Evolutionary conservation across 768 basidiomycete genomes (phyloP).

Genomic region (Boletus rubroflammeus): DNA sequence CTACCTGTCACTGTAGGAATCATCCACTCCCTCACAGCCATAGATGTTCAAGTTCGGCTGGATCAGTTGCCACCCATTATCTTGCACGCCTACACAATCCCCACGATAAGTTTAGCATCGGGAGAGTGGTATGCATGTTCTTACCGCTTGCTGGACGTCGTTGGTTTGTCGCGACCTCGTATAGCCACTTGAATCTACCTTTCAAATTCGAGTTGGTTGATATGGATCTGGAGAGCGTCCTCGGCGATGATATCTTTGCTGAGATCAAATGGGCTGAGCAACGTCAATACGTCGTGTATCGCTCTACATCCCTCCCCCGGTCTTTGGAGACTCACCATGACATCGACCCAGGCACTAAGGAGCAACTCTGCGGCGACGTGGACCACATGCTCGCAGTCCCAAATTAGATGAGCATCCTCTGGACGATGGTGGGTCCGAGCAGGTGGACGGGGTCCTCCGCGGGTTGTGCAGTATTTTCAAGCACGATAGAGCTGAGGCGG

Average conservation of each 20-base stretch:
- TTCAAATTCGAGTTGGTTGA: not conserved
- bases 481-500: not conserved
- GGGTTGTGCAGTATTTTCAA: too few relatives aligned
- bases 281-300: not conserved
- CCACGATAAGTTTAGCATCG: not conserved
- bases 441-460: too few relatives aligned
- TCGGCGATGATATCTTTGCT: not conserved
- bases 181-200: not conserved
- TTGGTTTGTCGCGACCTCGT: not conserved
- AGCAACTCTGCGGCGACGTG: not conserved
- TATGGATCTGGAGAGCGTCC: not conserved
- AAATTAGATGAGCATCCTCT: too few relatives aligned
- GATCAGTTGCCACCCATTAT: too few relatives aligned
- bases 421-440: too few relatives aligned
- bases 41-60: too few relatives aligned
- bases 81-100: not conserved
- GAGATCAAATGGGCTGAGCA: not conserved
- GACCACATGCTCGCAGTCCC: too few relatives aligned
- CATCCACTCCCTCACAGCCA: too few relatives aligned
- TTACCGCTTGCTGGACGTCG: not conserved
- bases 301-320: not conserved
- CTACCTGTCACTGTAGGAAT: too few relatives aligned
- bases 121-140: not conserved
- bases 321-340: not conserved
- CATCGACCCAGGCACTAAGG: not conserved